A percentile compares a stretch with the other conserved stretches of the same genome.
Conservation (phyloP, 1,284 basidiomycete genomes). For the Puccinia triticina region DNA sequence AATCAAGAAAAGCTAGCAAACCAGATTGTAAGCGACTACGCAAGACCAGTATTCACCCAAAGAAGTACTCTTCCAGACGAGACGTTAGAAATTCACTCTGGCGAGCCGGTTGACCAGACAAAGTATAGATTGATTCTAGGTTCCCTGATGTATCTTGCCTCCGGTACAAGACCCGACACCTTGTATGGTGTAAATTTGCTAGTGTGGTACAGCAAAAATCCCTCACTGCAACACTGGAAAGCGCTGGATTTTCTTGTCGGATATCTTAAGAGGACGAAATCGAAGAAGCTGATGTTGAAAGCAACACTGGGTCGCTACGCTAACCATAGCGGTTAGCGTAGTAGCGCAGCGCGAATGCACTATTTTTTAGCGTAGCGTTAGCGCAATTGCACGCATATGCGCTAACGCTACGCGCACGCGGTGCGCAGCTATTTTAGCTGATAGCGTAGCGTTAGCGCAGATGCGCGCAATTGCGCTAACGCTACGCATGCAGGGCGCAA, state of each 20-base stretch:
- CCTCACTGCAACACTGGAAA: constrained; percentile 3
- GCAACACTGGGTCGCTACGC: neutral
- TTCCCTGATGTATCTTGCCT: neutral
- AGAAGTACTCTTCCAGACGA: neutral
- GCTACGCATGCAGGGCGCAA: too few relatives aligned
- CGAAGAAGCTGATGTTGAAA: neutral
- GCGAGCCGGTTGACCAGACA: neutral
- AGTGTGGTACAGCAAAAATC: neutral
- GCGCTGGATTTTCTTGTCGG: neutral
- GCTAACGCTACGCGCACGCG: too few relatives aligned
- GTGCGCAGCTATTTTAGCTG: too few relatives aligned
- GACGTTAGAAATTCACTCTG: neutral
- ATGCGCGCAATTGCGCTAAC: too few relatives aligned
- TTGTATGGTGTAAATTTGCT: constrained; percentile 5
- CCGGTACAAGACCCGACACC: constrained; percentile 9
- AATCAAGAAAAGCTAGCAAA: neutral
- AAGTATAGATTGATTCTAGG: neutral
- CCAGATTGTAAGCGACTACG: neutral
- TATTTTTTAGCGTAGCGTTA: too few relatives aligned
- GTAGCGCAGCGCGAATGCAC: too few relatives aligned
- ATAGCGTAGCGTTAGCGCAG: too few relatives aligned
- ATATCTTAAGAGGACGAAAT: neutral
- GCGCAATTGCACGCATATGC: too few relatives aligned
- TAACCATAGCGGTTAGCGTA: too few relatives aligned
- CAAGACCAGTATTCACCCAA: too few relatives aligned